These are phyloP conservation scores for Phytophthora vignae DNA, from an alignment of 352 stramenopile genomes.

Conservation along the genomic window DNA sequence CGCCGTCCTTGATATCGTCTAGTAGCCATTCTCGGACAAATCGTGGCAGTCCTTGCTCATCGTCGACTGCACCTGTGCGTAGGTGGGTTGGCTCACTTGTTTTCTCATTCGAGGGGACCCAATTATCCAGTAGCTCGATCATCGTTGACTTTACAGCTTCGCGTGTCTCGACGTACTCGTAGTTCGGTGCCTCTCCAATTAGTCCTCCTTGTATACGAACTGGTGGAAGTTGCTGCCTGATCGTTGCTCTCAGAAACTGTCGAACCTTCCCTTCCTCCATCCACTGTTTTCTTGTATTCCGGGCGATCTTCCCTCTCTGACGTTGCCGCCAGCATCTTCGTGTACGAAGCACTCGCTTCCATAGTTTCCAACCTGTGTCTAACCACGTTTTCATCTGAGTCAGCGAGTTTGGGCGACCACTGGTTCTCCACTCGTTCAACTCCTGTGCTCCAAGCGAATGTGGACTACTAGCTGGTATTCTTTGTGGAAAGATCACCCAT, in stretches of 20 bases:
- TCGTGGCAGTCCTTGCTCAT: not conserved
- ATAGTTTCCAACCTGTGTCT: not conserved
- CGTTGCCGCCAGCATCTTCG: no score
- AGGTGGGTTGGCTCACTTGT: not conserved
- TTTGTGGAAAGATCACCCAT: no score
- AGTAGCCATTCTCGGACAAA: not conserved
- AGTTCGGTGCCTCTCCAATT: not conserved
- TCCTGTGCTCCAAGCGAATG: no score
- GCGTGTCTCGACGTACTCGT: conserved; percentile 1
- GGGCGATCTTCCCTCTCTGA: no score
- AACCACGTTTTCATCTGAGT: not conserved
- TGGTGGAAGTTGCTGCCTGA: no score
- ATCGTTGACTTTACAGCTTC: not conserved
- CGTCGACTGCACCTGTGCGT: not conserved
- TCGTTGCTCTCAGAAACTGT: no score
- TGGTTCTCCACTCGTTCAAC: no score
- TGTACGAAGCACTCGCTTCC: not conserved
- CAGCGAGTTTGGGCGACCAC: not conserved
- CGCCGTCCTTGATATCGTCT: not conserved
- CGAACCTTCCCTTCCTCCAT: no score
- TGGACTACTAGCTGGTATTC: no score
- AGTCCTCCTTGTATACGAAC: not conserved
- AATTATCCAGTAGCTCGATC: not conserved
- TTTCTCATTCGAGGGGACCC: not conserved
- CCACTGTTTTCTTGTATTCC: no score